Conservation (phyloP, 176 grass and related monocot genomes). For the Oryza coarctata region DNA sequence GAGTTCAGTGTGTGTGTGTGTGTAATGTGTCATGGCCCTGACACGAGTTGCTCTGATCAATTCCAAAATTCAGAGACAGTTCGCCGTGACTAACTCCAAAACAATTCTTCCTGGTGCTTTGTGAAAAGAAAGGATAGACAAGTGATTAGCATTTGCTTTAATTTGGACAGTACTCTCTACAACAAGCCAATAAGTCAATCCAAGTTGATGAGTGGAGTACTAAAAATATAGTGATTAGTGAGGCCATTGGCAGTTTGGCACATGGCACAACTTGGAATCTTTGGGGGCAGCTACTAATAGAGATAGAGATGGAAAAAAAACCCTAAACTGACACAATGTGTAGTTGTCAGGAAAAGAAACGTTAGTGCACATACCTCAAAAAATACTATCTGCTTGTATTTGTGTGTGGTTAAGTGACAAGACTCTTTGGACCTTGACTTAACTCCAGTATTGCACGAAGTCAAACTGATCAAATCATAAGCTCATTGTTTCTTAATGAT, state of each 20-base stretch:
- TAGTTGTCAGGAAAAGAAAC: conserved; percentile 70
- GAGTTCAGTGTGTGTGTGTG: not conserved
- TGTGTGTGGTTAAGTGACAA: conserved; percentile 36
- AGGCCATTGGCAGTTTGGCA: conserved; percentile 23
- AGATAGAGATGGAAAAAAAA: not conserved
- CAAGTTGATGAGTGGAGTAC: conserved; percentile 4
- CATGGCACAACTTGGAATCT: conserved; percentile 9
- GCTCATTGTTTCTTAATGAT: conserved; percentile 25
- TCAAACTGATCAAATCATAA: conserved; percentile 48
- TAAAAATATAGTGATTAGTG: conserved; percentile 31
- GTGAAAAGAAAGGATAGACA: conserved; percentile 31
- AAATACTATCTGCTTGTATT: conserved; percentile 35
- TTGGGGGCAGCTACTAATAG: not conserved
- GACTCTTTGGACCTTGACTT: conserved; percentile 41
- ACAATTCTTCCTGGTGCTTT: conserved; percentile 35
- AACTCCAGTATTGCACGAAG: conserved; percentile 33
- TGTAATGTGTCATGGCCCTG: conserved; percentile 31
- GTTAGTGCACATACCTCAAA: conserved; percentile 45
- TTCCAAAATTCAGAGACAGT: conserved; percentile 53
- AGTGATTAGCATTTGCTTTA: conserved; percentile 9
- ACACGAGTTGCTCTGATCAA: conserved; percentile 42
- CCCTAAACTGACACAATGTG: conserved; percentile 33
- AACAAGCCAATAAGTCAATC: conserved; percentile 50
- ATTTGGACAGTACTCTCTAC: conserved; percentile 32
- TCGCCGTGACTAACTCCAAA: conserved; percentile 46